Evolutionary conservation across 768 basidiomycete genomes (phyloP).

Genomic region (Leccinum obscurum): DNA sequence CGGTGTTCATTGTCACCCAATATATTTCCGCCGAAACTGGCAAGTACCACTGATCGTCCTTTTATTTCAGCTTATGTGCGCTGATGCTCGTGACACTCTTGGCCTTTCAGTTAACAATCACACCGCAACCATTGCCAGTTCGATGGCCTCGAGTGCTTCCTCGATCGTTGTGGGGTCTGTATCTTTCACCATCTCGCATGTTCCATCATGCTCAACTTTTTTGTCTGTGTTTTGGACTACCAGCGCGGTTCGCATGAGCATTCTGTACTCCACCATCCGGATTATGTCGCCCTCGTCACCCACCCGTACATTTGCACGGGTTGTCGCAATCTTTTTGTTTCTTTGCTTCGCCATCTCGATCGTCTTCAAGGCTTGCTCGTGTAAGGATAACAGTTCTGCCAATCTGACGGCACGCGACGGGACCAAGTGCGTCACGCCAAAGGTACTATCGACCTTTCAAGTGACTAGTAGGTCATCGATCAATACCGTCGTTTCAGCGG

Average conservation of each 20-base stretch:
- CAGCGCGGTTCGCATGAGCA: background rate
- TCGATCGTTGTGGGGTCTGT: background rate
- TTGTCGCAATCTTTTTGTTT: background rate
- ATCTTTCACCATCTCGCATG: background rate
- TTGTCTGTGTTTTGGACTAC: background rate
- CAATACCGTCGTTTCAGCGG: background rate
- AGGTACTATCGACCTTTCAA: background rate
- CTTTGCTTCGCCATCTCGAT: background rate
- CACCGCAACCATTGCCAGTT: background rate
- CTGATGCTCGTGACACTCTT: background rate
- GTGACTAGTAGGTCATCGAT: background rate
- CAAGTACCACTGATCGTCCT: background rate
- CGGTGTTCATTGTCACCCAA: background rate
- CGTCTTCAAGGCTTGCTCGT: background rate
- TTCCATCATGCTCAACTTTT: background rate
- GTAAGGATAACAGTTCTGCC: background rate
- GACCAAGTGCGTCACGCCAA: background rate
- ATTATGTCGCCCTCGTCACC: background rate
- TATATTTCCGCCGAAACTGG: background rate
- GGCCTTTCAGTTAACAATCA: background rate
- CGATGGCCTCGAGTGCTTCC: background rate
- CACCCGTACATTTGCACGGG: background rate
- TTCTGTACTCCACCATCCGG: background rate
- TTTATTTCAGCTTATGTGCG: background rate
- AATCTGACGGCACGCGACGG: background rate